These are phyloP conservation scores for Thermothelomyces thermophilus DNA, from an alignment of 2,329 filamentous ascomycete genomes.

Conservation along the genomic window DNA sequence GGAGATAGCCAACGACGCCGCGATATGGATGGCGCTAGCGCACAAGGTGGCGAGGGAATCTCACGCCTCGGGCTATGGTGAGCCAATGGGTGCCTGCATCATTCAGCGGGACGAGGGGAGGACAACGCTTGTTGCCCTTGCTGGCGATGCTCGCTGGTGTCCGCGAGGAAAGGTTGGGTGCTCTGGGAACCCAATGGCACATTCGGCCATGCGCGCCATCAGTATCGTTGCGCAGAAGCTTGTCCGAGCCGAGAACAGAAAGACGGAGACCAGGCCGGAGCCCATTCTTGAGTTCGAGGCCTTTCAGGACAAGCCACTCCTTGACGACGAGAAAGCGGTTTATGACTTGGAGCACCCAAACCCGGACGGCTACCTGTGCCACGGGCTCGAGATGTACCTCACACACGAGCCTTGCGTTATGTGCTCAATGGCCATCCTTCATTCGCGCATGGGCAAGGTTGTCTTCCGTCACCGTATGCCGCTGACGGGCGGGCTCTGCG, in stretches of 20 bases:
- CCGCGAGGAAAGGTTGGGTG: constrained; percentile 41
- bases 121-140: constrained; percentile 60
- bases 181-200: constrained; percentile 68
- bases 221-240: constrained; percentile 72
- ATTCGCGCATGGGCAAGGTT: constrained; percentile 83
- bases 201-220: constrained; percentile 71
- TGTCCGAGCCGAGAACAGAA: constrained; percentile 47
- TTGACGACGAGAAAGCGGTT: constrained; percentile 57
- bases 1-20: constrained; percentile 58
- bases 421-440: constrained; percentile 93
- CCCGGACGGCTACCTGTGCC: constrained; percentile 84
- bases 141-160: constrained; percentile 69
- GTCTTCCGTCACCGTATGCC: constrained; percentile 76
- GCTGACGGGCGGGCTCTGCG: constrained; percentile 73
- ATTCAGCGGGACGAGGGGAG: constrained; percentile 54
- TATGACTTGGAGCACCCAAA: constrained; percentile 59
- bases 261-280: constrained; percentile 23
- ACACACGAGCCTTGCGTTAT: constrained; percentile 95
- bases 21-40: constrained; percentile 62
- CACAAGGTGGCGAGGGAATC: constrained; percentile 56
- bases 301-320: constrained; percentile 62
- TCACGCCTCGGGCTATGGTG: constrained; percentile 52
- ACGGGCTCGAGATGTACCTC: constrained; percentile 86
- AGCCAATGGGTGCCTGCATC: constrained; percentile 67
- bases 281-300: constrained; percentile 51